Conservation (phyloP, 306 rosid genomes). For the Comarum palustre region DNA sequence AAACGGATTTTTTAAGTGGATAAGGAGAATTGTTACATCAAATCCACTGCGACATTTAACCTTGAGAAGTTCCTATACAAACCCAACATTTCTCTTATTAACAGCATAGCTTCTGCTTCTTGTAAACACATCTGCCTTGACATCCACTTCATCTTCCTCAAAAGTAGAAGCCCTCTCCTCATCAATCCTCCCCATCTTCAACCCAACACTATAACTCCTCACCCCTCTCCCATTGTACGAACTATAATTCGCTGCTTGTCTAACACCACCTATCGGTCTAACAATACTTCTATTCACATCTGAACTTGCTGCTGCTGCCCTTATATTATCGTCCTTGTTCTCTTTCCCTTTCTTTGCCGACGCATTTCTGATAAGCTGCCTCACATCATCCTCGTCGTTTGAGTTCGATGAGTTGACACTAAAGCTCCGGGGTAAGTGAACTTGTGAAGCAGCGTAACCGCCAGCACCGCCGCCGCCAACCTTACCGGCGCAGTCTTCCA, state of each 20-base stretch:
- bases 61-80: not conserved
- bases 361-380: conserved; percentile 9
- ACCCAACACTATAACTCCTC: conserved; percentile 33
- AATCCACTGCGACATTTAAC: not conserved
- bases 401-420: conserved; percentile 11
- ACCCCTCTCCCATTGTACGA: conserved; percentile 22
- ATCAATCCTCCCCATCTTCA: conserved; percentile 50
- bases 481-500: conserved; percentile 37
- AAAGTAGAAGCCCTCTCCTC: conserved; percentile 51
- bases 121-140: conserved; percentile 24
- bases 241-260: not conserved
- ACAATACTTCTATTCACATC: conserved; percentile 15
- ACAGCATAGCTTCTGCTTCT: conserved; percentile 31
- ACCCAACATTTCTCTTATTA: conserved; percentile 8
- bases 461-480: conserved; percentile 9
- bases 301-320: not conserved
- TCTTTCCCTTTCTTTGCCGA: conserved; percentile 1
- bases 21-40: not conserved
- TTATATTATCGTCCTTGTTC: not conserved
- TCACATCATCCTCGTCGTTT: conserved; percentile 1
- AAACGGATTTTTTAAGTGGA: not conserved
- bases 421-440: conserved; percentile 22
- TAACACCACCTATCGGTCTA: not conserved
- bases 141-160: conserved; percentile 31
- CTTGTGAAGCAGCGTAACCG: not conserved